Evolutionary conservation across 169 alveolate species (phyloP), one percentile per base, ranked within the genome.

Genomic region (Cryptosporidium viatorum): DNA sequence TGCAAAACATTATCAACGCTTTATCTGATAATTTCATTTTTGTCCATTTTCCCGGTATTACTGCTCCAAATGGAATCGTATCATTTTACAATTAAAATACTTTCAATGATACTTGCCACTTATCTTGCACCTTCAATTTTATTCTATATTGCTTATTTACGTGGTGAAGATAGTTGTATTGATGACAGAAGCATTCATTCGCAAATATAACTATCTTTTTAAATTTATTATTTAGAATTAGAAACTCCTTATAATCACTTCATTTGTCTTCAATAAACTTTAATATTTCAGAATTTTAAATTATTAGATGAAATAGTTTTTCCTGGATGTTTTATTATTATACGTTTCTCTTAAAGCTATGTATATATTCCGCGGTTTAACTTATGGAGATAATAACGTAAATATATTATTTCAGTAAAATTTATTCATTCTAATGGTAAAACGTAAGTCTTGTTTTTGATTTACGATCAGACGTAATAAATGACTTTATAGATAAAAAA

Each of bases 81-180:
- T 41, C 31, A 62, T 8, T 60, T 41, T 16, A 65, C 75, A 8
- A 33, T 51, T 10, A 55, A 3, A 55, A 65, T 80, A 18, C 65
- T 67, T 43, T 80, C 75, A 41, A n/a, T 62, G 21, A 80, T 80
- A 29, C 65, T 80, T n/a, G 60, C 52, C 7, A 12, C 80, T 8
- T 80, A 80, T 21, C 37, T 80, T 60, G 51, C 51, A 45, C 89
- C 89, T 80, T 80, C 89, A 35, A 26, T 65, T 65, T 39, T 80
- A 33, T 80, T 80, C 37, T 80, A 80, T 58, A 33, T 80, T 48
- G 89, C 89, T 7, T 45, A 80, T 48, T 26, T 80, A 41, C 89
- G 89, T 43, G 69, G 75, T 16, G 89, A 80, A 67, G 89, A 80
- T 59, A 14, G 29, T 8, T 45, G 41, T 6, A 10, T 62, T 26